Evolutionary conservation across 23 red algal species (phyloP).

Genomic region (Chondrus crispus): DNA sequence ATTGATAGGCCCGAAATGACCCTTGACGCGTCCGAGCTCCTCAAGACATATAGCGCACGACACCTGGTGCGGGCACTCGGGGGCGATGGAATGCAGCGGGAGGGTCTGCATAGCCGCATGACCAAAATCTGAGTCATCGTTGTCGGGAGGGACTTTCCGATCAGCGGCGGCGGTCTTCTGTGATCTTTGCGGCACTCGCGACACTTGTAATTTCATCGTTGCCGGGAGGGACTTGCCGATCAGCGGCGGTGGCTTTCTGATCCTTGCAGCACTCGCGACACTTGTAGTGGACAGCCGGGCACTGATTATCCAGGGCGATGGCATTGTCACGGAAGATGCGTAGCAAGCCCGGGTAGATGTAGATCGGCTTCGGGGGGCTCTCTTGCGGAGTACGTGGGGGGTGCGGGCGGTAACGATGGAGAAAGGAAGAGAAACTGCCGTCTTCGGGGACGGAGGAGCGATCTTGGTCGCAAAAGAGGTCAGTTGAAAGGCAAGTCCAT

Average conservation of each 20-base stretch:
- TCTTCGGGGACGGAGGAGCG: too few species aligned
- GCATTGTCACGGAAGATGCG: slow-evolving; percentile 53
- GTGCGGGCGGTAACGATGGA: not conserved
- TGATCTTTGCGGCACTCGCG: too few species aligned
- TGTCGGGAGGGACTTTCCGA: too few species aligned
- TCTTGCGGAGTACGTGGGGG: not conserved
- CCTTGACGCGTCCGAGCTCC: slow-evolving; percentile 70
- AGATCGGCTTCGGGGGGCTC: slow-evolving; percentile 72
- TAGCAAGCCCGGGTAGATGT: slow-evolving; percentile 65
- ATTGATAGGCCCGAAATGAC: slow-evolving; percentile 99
- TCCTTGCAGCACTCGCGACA: slow-evolving; percentile 24
- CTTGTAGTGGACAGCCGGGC: slow-evolving; percentile 60
- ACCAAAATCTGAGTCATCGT: not conserved
- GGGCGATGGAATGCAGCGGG: too few species aligned
- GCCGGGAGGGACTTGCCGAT: too few species aligned
- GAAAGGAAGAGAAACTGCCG: too few species aligned
- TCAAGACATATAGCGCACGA: slow-evolving; percentile 60
- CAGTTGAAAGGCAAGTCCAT: too few species aligned
- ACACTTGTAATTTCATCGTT: too few species aligned
- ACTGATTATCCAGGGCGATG: slow-evolving; percentile 57
- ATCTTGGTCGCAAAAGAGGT: too few species aligned
- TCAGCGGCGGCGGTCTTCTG: too few species aligned
- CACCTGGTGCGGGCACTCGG: slow-evolving; percentile 22
- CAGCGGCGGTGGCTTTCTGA: too few species aligned
- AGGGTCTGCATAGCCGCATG: not conserved